Percentiles rank a stretch among this genome's conserved stretches.
Evolutionary conservation across 2,329 filamentous ascomycete genomes (phyloP).

Genomic region (Clarireedia hainanense): DNA sequence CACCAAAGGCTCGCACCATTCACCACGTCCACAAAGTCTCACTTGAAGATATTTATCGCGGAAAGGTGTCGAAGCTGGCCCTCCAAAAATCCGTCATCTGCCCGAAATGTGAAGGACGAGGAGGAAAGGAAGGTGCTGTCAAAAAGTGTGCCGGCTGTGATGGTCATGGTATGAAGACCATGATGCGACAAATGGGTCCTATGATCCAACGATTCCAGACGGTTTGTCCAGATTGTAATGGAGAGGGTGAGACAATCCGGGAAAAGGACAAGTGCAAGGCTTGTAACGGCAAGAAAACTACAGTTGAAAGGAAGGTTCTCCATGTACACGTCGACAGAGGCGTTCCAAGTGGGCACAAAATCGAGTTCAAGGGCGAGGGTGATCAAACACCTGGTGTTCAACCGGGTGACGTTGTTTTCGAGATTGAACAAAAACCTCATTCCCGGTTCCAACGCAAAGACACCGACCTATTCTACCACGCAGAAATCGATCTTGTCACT

Average conservation of each 20-base stretch:
- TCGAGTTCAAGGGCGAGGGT: constrained; percentile 94
- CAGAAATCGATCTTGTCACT: constrained; percentile 91
- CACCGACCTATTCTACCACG: constrained; percentile 91
- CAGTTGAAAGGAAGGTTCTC: constrained; percentile 94
- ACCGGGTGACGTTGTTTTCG: constrained; percentile 93
- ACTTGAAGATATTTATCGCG: constrained; percentile 94
- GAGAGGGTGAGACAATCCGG: constrained; percentile 92
- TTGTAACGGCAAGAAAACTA: constrained; percentile 95
- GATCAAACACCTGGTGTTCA: constrained; percentile 91
- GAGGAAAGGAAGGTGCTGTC: constrained; percentile 96
- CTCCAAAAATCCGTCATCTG: constrained; percentile 97
- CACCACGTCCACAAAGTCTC: constrained; percentile 98
- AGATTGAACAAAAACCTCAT: constrained; percentile 99
- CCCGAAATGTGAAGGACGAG: constrained; percentile 84
- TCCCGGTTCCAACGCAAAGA: constrained; percentile 89
- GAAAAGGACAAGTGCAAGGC: constrained; percentile 97
- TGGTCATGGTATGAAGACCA: constrained; percentile 96
- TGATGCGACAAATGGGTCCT: constrained; percentile 99
- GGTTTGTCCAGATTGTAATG: constrained; percentile 95
- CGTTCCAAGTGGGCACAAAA: constrained; percentile 88
- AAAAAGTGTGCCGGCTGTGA: constrained; percentile 87
- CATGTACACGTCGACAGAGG: constrained; percentile 96
- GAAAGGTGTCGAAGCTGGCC: constrained; percentile 95
- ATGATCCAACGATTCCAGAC: constrained; percentile 99
- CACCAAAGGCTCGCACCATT: constrained; percentile 85